These are phyloP conservation scores for Thielaviopsis euricoi DNA, from an alignment of 2,329 filamentous ascomycete genomes.

Conservation along the genomic window DNA sequence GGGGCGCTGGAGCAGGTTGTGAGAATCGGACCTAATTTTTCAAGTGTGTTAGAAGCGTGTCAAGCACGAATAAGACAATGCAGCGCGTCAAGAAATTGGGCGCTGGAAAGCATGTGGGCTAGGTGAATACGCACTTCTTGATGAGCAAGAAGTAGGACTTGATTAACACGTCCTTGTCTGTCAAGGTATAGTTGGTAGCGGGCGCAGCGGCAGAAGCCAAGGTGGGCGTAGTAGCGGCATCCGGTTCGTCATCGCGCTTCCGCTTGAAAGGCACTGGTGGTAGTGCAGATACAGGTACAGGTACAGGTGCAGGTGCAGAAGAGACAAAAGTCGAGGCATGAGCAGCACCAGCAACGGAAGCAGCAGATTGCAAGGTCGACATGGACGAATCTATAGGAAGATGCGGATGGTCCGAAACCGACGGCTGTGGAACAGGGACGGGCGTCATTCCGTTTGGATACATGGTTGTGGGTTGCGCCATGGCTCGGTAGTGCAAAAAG, in stretches of 20 bases:
- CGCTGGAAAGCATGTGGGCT: slow-evolving; percentile 3
- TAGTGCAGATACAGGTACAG: too few relatives aligned
- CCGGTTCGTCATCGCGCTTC: slow-evolving; percentile 38
- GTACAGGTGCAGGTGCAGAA: too few relatives aligned
- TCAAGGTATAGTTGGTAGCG: slow-evolving; percentile 1
- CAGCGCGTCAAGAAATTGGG: slow-evolving; percentile 5
- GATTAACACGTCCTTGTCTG: slow-evolving; percentile 21
- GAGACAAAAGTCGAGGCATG: slow-evolving; percentile 15
- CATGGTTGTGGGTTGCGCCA: slow-evolving; percentile 26
- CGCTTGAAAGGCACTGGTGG: slow-evolving; percentile 33
- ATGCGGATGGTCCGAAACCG: background rate
- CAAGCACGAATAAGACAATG: background rate
- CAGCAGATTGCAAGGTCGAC: slow-evolving; percentile 9
- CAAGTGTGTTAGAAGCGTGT: background rate
- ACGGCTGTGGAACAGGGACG: slow-evolving; percentile 8
- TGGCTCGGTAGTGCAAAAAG: slow-evolving; percentile 13
- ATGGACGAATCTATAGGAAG: slow-evolving; percentile 10
- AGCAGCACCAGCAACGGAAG: slow-evolving; percentile 8
- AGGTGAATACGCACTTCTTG: slow-evolving; percentile 20
- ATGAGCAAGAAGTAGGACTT: slow-evolving; percentile 23
- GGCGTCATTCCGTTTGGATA: slow-evolving; percentile 23
- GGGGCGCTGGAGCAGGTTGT: slow-evolving; percentile 21
- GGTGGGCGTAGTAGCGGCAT: slow-evolving; percentile 18
- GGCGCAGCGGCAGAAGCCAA: slow-evolving; percentile 14
- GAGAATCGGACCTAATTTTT: slow-evolving; percentile 31